Percentiles rank a stretch among this genome's conserved stretches.
Evolutionary conservation across 495 filamentous ascomycete genomes (phyloP).

Genomic region (Lindgomyces ingoldianus): DNA sequence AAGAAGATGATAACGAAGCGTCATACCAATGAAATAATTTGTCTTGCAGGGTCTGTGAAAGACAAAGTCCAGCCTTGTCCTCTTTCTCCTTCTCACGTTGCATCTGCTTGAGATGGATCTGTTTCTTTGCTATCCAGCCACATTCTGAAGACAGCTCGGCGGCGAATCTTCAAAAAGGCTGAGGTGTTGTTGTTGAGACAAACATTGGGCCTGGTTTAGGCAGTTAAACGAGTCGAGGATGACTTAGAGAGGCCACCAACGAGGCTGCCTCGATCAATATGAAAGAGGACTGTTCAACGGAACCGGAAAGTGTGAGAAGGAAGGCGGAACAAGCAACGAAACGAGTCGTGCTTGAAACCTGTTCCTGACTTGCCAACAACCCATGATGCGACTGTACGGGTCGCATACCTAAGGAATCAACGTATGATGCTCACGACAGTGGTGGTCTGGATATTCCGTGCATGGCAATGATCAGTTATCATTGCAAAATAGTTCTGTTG

Average conservation of each 20-base stretch:
- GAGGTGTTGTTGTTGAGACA: neutral
- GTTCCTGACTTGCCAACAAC: neutral
- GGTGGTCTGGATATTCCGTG: neutral
- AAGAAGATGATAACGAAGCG: neutral
- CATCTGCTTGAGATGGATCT: slow-evolving; percentile 16
- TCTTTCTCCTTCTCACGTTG: slow-evolving; percentile 11
- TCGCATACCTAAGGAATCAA: neutral
- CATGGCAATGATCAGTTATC: neutral
- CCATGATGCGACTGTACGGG: slow-evolving; percentile 1
- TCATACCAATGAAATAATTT: neutral
- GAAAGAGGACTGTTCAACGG: neutral
- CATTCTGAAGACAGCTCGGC: slow-evolving; percentile 15
- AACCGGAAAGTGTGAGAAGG: neutral
- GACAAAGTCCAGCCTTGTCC: slow-evolving; percentile 21
- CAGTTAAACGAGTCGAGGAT: neutral
- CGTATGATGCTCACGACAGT: neutral
- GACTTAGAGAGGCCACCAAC: neutral
- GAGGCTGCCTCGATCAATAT: neutral
- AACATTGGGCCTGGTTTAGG: neutral
- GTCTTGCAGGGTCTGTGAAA: neutral
- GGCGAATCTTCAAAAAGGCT: slow-evolving; percentile 7
- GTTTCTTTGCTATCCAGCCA: slow-evolving; percentile 6
- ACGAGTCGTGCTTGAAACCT: neutral
- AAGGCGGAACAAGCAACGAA: neutral
- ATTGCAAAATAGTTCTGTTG: neutral